Base-by-base conservation (phyloP, 176 grass and related monocot species). In the Avena atlantica region DNA sequence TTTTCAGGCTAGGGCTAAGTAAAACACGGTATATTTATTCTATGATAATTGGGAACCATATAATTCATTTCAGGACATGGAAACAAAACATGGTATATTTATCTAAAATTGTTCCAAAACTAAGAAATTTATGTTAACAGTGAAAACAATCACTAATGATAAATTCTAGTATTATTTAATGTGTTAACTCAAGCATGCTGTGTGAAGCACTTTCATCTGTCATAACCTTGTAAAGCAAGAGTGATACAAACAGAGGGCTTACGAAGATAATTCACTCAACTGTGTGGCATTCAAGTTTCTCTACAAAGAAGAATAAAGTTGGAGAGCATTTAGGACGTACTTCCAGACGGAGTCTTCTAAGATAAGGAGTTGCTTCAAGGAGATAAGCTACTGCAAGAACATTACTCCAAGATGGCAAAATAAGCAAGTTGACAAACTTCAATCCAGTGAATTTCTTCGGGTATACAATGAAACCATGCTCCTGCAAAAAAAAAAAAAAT, bases 371-470 rank as follows among this genome's bases (percentile, higher is more conserved):
- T 48, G 42, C 70, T 48, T 73, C 0, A 45, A 49, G 40, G 20
- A 49, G 19, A 73, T 23, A 48, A 47, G 40, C 19, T 73, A 48
- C 20, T 48, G 40, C 70, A 48, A 73, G 20, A 73, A 48, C 19
- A 73, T 73, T 73, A 23, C 48, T 73, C 70, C 70, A 73, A 73
- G 42, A 48, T 49, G 70, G 40, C 70, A 73, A 48, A 73, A 73
- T 23, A 73, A 12, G 48, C 42, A 73, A 48, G 70, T 23, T 8
- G 20, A 73, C 0, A 6, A 13, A 48, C 42, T 48, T 21, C 6
- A 73, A 73, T 48, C 23, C 11, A 73, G 70, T 2, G 70, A 73
- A 73, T 48, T 37, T 78, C 53, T 8, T n/a, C 53, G 31, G 5
- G 6, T 78, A 78, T 21, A 3, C 1, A 4, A 40, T 40, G n/a